Base-by-base conservation (phyloP, 1,139 yeast species). In the Candida neerlandica region DNA sequence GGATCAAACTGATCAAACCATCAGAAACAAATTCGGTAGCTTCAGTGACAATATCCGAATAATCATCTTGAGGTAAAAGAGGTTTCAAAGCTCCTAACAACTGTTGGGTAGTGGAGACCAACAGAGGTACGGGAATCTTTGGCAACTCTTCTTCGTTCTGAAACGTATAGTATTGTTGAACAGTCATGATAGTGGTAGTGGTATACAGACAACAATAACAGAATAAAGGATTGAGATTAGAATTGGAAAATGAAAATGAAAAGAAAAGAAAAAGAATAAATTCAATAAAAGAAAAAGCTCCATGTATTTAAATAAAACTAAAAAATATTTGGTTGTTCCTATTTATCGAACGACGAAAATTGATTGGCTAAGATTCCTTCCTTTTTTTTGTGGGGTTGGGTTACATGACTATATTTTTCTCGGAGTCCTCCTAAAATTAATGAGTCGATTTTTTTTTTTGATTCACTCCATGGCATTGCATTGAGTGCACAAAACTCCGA, bases 41-140 rank as follows among this genome's bases (percentile, higher is more conserved):
- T 50, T 77, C 80, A 4, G 64, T 65, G 41, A 70, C 55, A 21
- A 80, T 58, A 29, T 66, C 66, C 9, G 60, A 57, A 55, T 73
- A 79, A 44, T 80, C 84, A 1, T 75, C 79, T 0, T 57, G 55
- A 3, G 79, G 60, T 6, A 78, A 58, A 41, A 84, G 61, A 0
- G 88, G 87, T 53, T 77, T 71, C 40, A 83, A 57, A 0, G 85
- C 78, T 2, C 65, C 61, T 27, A 81, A 63, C 5, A 82, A 64
- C 58, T 81, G 84, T 38, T 63, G 66, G 7, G 78, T 65, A 0
- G 87, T 80, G 10, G 73, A 56, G 1, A 64, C 54, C 12, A 83
- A 64, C 38, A 69, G 65, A 0, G 89, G 88, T 2, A 84, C 81
- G 0, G 86, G 86, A n/a, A 84, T 66, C 30, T 58, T 60, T 1